A percentile compares a stretch with the other conserved stretches of the same genome.
These are phyloP conservation scores for Apiospora kogelbergensis DNA, from an alignment of 2,329 filamentous ascomycete species.

Conservation along the genomic window DNA sequence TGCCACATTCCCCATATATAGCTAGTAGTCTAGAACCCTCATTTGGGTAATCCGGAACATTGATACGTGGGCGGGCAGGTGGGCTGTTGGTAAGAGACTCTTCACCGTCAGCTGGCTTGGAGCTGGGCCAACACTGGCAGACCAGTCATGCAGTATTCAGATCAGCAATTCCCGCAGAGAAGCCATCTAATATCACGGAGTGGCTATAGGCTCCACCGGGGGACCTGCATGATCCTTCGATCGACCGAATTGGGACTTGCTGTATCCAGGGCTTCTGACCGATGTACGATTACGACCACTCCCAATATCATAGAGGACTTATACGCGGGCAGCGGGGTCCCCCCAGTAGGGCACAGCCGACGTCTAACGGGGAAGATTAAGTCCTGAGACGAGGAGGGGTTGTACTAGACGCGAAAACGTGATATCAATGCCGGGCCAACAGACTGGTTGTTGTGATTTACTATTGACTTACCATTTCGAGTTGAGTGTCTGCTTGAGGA, in stretches of 20 bases:
- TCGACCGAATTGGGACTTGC: background rate
- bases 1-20: background rate
- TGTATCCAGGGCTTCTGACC: background rate
- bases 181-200: background rate
- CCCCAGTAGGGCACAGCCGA: background rate
- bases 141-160: background rate
- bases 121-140: background rate
- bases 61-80: too few species aligned
- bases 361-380: background rate
- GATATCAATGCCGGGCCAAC: background rate
- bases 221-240: background rate
- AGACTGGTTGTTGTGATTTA: background rate
- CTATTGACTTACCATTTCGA: background rate
- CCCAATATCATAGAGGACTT: background rate
- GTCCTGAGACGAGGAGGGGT: conserved; percentile 1
- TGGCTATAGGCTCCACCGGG: background rate
- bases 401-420: background rate
- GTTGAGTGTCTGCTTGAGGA: background rate
- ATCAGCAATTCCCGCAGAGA: background rate
- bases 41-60: background rate
- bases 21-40: background rate
- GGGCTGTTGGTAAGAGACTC: background rate
- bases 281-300: background rate
- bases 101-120: background rate
- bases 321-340: background rate